phyloP scores from a whole-genome alignment of 768 basidiomycete genomes.

The Phallus indusiatus region DNA sequence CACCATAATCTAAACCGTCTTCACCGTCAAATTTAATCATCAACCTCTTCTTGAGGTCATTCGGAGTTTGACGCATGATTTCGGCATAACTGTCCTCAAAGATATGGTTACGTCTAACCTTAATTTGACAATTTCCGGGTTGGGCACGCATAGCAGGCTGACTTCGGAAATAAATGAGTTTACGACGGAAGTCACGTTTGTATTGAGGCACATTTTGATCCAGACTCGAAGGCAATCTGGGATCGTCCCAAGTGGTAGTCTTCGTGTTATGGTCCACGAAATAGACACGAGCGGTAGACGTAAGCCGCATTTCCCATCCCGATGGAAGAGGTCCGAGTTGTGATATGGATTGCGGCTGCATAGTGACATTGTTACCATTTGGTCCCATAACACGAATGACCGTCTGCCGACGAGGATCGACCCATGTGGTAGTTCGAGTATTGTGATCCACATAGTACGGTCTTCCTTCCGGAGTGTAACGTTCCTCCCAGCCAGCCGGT shows the following conservation, averaged over 20 bases:
- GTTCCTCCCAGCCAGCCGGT: constrained; percentile 98
- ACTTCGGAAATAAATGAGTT: constrained; percentile 98
- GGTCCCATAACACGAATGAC: constrained; percentile 96
- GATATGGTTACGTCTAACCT: constrained; percentile 95
- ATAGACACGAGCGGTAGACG: constrained; percentile 95
- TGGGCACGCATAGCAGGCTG: constrained; percentile 97
- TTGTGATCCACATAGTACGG: constrained; percentile 99
- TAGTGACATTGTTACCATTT: constrained; percentile 73
- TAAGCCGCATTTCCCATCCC: constrained; percentile 99
- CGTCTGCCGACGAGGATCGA: constrained; percentile 94
- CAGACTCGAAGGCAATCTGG: constrained; percentile 86
- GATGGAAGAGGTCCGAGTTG: constrained; percentile 95
- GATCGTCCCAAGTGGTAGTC: constrained; percentile 99
- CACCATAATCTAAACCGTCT: constrained; percentile 98
- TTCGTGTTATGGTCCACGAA: constrained; percentile 99
- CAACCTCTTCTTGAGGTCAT: constrained; percentile 93
- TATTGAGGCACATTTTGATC: constrained; percentile 98
- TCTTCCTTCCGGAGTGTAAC: constrained; percentile 95
- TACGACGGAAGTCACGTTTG: constrained; percentile 98
- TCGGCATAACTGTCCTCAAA: constrained; percentile 99
- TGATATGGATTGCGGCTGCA: constrained; percentile 92
- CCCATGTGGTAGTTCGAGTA: constrained; percentile 99
- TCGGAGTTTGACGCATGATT: constrained; percentile 98
- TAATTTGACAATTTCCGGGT: constrained; percentile 98
- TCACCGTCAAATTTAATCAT: constrained; percentile 99